A percentile compares a stretch with the other conserved stretches of the same genome.
Conservation (phyloP, 768 basidiomycete species). For the Trametes cinnabarina region DNA sequence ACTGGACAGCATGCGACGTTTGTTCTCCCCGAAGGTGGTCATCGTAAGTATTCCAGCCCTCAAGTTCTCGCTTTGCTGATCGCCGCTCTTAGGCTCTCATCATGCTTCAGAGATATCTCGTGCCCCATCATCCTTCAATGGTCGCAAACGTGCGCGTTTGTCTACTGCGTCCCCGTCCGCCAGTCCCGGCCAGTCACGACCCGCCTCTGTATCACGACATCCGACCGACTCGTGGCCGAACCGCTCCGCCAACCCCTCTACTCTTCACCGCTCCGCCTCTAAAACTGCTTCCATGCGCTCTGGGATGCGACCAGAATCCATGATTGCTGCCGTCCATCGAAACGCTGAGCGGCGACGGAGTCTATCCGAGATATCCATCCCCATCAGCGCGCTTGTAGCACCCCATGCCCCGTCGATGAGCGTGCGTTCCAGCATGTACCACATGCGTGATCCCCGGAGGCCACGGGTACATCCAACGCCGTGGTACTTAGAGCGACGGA, state of each 20-base stretch:
- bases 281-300: constrained; percentile 16
- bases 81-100: constrained; percentile 23
- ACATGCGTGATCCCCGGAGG: constrained; percentile 78
- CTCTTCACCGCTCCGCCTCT: constrained; percentile 14
- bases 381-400: constrained; percentile 72
- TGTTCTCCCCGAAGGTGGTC: constrained; percentile 51
- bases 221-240: constrained; percentile 30
- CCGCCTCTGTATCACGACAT: constrained; percentile 37
- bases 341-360: constrained; percentile 45
- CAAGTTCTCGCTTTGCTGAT: constrained; percentile 6
- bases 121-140: constrained; percentile 71
- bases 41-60: constrained; percentile 47
- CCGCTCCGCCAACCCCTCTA: constrained; percentile 2
- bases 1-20: constrained; percentile 57
- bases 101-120: constrained; percentile 41
- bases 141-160: constrained; percentile 62
- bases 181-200: constrained; percentile 36
- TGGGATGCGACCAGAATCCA: constrained; percentile 8
- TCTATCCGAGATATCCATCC: constrained; percentile 68
- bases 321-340: neutral
- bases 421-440: constrained; percentile 53
- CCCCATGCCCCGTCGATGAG: constrained; percentile 75
- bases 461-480: constrained; percentile 59
- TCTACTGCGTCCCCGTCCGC: constrained; percentile 39
- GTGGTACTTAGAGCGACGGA: constrained; percentile 58